phyloP scores from a whole-genome alignment of 805 yeast species.

The Ogataea haglerorum region DNA sequence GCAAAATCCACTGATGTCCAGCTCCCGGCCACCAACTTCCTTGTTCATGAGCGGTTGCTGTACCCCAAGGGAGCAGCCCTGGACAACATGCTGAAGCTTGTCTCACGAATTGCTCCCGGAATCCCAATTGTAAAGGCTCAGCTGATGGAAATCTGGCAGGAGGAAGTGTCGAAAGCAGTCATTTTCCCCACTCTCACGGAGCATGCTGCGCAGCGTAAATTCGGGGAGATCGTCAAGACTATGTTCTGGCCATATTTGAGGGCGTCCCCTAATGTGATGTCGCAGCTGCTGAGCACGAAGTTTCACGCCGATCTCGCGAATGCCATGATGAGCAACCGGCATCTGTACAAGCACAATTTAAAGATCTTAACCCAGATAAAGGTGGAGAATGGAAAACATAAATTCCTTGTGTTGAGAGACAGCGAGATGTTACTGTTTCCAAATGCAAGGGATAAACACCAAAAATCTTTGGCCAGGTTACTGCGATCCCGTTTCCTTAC shows the following conservation, averaged over 20 bases:
- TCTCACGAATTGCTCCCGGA: slow-evolving; percentile 12
- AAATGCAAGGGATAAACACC: too few species aligned
- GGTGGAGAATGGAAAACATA: too few species aligned
- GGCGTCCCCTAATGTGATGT: background rate
- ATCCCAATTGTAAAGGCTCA: background rate
- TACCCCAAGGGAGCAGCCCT: slow-evolving; percentile 18
- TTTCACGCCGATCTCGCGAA: background rate
- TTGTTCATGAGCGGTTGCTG: slow-evolving; percentile 28
- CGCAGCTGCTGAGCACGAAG: background rate
- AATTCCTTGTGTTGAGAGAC: too few species aligned
- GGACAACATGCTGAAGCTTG: slow-evolving; percentile 14
- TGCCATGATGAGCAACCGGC: too few species aligned
- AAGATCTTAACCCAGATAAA: background rate
- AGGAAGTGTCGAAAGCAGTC: slow-evolving; percentile 14
- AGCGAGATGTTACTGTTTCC: too few species aligned
- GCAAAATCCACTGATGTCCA: slow-evolving; percentile 10
- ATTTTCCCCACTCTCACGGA: background rate
- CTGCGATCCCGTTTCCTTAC: too few species aligned
- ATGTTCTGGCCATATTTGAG: slow-evolving; percentile 18
- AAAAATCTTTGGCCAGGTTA: too few species aligned
- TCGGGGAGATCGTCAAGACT: slow-evolving; percentile 21
- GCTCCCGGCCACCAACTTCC: slow-evolving; percentile 19
- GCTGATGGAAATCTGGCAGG: slow-evolving; percentile 16
- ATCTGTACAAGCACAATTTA: background rate
- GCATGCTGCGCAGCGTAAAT: slow-evolving; percentile 6